Evolutionary conservation across 2,329 filamentous ascomycete species (phyloP).

Genomic region (Proliferodiscus dingleyae): DNA sequence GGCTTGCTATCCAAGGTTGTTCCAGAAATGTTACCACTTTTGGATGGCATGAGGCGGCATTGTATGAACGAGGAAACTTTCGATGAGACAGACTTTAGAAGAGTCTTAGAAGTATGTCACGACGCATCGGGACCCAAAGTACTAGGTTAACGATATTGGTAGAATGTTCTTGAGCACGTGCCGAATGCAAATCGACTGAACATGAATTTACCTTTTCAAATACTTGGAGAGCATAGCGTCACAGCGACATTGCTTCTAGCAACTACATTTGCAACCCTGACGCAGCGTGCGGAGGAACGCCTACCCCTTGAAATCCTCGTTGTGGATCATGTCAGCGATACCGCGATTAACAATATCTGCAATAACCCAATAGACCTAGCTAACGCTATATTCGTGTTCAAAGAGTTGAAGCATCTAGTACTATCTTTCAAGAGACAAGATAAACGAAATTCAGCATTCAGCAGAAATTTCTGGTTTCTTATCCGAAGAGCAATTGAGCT

Average conservation of each 20-base stretch:
- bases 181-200: conserved; percentile 43
- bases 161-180: conserved; percentile 39
- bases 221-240: conserved; percentile 41
- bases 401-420: conserved; percentile 40
- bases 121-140: neutral
- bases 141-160: neutral
- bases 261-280: conserved; percentile 46
- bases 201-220: conserved; percentile 47
- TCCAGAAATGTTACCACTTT: conserved; percentile 43
- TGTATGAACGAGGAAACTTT: conserved; percentile 46
- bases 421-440: conserved; percentile 44
- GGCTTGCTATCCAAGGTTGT: conserved; percentile 32
- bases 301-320: conserved; percentile 41
- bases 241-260: conserved; percentile 48
- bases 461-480: conserved; percentile 45
- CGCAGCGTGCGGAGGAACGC: conserved; percentile 41
- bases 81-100: conserved; percentile 44
- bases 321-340: conserved; percentile 46
- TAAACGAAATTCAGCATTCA: conserved; percentile 36
- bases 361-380: conserved; percentile 46
- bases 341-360: conserved; percentile 44
- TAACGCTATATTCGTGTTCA: conserved; percentile 43
- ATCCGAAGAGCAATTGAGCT: conserved; percentile 42
- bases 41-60: conserved; percentile 41
- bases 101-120: conserved; percentile 32